These are phyloP conservation scores for Aspergillus ibericus DNA, from an alignment of 2,329 filamentous ascomycete genomes.

Conservation along the genomic window DNA sequence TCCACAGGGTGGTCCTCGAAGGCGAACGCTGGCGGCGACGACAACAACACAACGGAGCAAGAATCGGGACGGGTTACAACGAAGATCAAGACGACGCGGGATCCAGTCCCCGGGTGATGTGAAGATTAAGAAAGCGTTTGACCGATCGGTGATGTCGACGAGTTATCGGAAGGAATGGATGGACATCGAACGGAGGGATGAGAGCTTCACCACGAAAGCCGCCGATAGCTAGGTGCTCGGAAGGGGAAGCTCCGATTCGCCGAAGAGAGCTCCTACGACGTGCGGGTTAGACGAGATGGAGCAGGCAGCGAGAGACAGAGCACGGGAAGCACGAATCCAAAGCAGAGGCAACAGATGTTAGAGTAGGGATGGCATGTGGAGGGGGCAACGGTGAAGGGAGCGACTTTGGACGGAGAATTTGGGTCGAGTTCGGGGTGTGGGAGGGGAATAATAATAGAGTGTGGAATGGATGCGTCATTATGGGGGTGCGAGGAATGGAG, in stretches of 20 bases:
- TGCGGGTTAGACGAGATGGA: constrained; percentile 18
- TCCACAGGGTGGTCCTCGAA: not conserved
- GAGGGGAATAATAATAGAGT: constrained; percentile 11
- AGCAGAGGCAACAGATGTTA: not conserved
- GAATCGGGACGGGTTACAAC: constrained; percentile 1
- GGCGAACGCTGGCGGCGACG: not conserved
- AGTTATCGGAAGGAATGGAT: constrained; percentile 14
- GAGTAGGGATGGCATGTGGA: constrained; percentile 24
- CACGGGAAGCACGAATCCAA: not conserved
- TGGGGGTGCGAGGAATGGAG: constrained; percentile 21
- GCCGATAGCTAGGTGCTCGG: constrained; percentile 22
- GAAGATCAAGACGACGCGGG: not conserved
- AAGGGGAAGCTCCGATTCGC: constrained; percentile 28
- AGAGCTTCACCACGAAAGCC: constrained; percentile 16
- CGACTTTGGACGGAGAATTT: constrained; percentile 24
- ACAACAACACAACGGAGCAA: not conserved
- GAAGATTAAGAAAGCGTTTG: constrained; percentile 6
- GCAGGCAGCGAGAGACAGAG: constrained; percentile 3
- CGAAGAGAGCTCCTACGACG: constrained; percentile 16
- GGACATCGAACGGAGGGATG: constrained; percentile 12
- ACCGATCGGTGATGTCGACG: constrained; percentile 8
- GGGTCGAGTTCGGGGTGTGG: constrained; percentile 20
- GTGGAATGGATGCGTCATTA: constrained; percentile 40
- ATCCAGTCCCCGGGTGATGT: not conserved
- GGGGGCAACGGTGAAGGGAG: constrained; percentile 7